Evolutionary conservation across 2,329 filamentous ascomycete genomes (phyloP).

Genomic region (Dactylellina leptospora): DNA sequence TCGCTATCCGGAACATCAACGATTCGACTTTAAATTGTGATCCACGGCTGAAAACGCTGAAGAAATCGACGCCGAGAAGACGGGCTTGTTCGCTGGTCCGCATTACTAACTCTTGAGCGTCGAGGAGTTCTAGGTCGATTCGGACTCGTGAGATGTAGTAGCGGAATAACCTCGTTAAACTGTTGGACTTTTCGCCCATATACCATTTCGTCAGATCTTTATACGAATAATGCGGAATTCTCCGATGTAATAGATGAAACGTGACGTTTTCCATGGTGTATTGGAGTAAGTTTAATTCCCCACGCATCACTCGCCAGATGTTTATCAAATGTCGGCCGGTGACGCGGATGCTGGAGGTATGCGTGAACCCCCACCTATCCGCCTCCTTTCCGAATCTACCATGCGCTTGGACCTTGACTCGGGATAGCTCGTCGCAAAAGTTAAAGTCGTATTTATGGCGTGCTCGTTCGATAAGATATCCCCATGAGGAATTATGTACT

Average conservation of each 20-base stretch:
- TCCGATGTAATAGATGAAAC: slow-evolving; percentile 81
- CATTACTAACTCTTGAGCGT: slow-evolving; percentile 85
- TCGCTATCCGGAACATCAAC: slow-evolving; percentile 97
- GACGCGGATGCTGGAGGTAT: slow-evolving; percentile 89
- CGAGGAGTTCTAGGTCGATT: slow-evolving; percentile 88
- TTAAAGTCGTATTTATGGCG: slow-evolving; percentile 83
- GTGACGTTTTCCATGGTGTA: slow-evolving; percentile 97
- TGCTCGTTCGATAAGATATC: slow-evolving; percentile 91
- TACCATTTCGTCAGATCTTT: slow-evolving; percentile 85
- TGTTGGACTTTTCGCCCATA: slow-evolving; percentile 71
- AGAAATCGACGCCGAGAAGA: slow-evolving; percentile 92
- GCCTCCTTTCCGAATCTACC: slow-evolving; percentile 85
- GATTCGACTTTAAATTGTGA: slow-evolving; percentile 99
- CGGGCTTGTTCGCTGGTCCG: slow-evolving; percentile 94
- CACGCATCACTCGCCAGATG: slow-evolving; percentile 93
- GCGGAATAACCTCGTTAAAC: slow-evolving; percentile 77
- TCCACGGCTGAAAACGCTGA: slow-evolving; percentile 90
- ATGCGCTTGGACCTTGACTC: slow-evolving; percentile 83
- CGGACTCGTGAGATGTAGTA: slow-evolving; percentile 80
- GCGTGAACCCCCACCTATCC: slow-evolving; percentile 92
- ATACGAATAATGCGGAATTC: slow-evolving; percentile 87
- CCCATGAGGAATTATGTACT: slow-evolving; percentile 92
- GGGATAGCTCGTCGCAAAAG: slow-evolving; percentile 87
- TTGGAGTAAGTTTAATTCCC: slow-evolving; percentile 88
- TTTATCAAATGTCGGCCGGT: slow-evolving; percentile 97